A percentile compares a stretch with the other conserved stretches of the same genome.
Evolutionary conservation across 306 rosid genomes (phyloP).

Genomic region (Ochetophila trinervis): DNA sequence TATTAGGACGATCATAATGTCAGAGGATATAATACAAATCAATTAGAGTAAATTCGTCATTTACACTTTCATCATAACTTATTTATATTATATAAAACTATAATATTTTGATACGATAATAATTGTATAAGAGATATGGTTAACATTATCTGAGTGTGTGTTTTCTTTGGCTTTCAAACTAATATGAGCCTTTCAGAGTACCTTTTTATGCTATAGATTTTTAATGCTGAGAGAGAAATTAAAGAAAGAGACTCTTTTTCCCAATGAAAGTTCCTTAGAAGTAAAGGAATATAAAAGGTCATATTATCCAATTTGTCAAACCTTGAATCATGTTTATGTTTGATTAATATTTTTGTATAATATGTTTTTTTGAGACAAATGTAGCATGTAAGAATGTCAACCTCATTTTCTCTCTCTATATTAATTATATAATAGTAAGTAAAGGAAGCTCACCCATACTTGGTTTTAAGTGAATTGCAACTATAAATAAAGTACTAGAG

Average conservation of each 20-base stretch:
- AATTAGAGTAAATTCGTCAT: too few relatives aligned
- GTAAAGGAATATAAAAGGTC: slow-evolving; percentile 36
- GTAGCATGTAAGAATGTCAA: slow-evolving; percentile 12
- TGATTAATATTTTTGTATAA: slow-evolving; percentile 21
- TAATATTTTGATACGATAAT: neutral
- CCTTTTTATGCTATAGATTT: slow-evolving; percentile 28
- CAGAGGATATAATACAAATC: too few relatives aligned
- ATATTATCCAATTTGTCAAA: slow-evolving; percentile 51
- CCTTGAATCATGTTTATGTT: slow-evolving; percentile 33
- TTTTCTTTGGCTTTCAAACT: slow-evolving; percentile 14
- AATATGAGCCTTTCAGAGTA: slow-evolving; percentile 28
- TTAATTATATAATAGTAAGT: slow-evolving; percentile 34
- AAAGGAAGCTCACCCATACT: slow-evolving; percentile 50
- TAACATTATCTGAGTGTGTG: slow-evolving; percentile 33
- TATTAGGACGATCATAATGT: too few relatives aligned
- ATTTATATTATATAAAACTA: too few relatives aligned
- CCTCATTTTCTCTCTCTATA: slow-evolving; percentile 13
- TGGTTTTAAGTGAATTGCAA: slow-evolving; percentile 66
- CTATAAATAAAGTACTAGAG: slow-evolving; percentile 37
- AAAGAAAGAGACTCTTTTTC: slow-evolving; percentile 27
- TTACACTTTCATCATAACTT: too few relatives aligned
- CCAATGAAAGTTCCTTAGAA: slow-evolving; percentile 46
- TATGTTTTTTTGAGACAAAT: slow-evolving; percentile 18
- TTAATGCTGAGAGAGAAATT: slow-evolving; percentile 25
- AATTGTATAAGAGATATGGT: slow-evolving; percentile 22